Evolutionary conservation across 1,284 basidiomycete species (phyloP), one percentile per base, ranked within the genome.

Genomic region (Cryptococcus sp.): DNA sequence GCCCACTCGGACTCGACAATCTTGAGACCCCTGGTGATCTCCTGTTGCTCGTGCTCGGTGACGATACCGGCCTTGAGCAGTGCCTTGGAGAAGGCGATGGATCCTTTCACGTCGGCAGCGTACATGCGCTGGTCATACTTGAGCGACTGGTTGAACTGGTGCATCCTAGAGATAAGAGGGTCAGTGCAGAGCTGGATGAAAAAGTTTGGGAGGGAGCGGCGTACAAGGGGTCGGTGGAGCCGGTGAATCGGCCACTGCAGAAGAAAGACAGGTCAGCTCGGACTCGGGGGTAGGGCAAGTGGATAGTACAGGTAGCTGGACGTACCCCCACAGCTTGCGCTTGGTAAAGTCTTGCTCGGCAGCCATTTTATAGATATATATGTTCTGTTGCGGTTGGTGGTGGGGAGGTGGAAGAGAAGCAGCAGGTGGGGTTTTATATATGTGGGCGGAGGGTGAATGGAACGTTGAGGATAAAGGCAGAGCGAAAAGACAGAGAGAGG

Each of bases 111-210:
- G 70, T 98, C 95, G 46, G 87, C 91, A 3, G 85, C 83, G 75
- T 91, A 85, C 92, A 98, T 96, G 53, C 91, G 85, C 76, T 89
- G 85, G 78, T 98, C 95, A 77, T 97, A 98, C 67, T 84, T 87
- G 68, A 98, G 81, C 35, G 93, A 97, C 76, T 95, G 90, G 74
- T 95, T 96, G 80, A 93, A 96, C 48, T 85, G 87, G 76, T 92
- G 90, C 91, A 95, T 95, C 42, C 91, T 92, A 33, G 9, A 33
- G 28, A 33, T 33, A 33, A 33, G 28, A 33, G 28, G 28, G 65
- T n/a, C 9, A n/a, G 40, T 15, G 11, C 15, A 43, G 15, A 55
- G 5, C 20, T 15, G 36, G 23, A 39, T n/a, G 21, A 36, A 16
- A 37, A 20, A 40, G 23, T 15, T 44, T 43, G 38, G 35, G 21